Base-by-base conservation (phyloP, 2,329 filamentous ascomycete genomes). In the Cryphonectria radicalis region DNA sequence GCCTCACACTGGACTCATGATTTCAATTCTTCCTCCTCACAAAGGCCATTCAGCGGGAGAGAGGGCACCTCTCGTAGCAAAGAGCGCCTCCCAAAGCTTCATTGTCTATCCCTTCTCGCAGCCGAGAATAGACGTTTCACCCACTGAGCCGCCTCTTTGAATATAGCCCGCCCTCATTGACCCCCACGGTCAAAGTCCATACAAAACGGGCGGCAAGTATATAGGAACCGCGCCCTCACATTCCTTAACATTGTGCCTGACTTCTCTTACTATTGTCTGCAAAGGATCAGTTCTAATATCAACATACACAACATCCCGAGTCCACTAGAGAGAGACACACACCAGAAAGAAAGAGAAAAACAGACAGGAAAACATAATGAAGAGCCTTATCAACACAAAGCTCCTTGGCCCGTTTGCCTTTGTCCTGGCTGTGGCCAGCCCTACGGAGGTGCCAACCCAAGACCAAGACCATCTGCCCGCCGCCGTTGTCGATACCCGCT, bases 241-340 rank as follows among this genome's bases (percentile, higher is more conserved):
- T 42, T 35, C 0, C 17, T 46, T 72, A 28, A 19, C 66, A 72
- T 72, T 72, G 40, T 70, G 40, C 14, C 10, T 14, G 8, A 6
- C 0, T 0, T 0, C 25, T 25, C 43, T 64, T 72, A 42, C 10
- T 72, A 72, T 72, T 72, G 67, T 72, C 43, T 42, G 37, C 28
- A 14, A 42, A 67, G 63, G 66, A 64, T 32, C 65, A n/a, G 6
- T 19, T 35, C 19, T 37, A 22, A 71, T 59, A 57, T 55, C 35
- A 6, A n/a, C 25, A 43, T 10, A 55, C n/a, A 28, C 40, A 32
- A 32, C 35, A 46, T 62, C n/a, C 4, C 55, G 22, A 50, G 19
- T 50, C 2, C n/a, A 43, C 5, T 8, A 66, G 19, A 17, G 6
- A 35, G 3, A 66, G 14, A 17, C 4, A 35, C 1, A 6, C 3